Percentiles rank a stretch among this genome's conserved stretches.
phyloP scores from a whole-genome alignment of 768 basidiomycete species.

The Trichaptum fuscoviolaceum region DNA sequence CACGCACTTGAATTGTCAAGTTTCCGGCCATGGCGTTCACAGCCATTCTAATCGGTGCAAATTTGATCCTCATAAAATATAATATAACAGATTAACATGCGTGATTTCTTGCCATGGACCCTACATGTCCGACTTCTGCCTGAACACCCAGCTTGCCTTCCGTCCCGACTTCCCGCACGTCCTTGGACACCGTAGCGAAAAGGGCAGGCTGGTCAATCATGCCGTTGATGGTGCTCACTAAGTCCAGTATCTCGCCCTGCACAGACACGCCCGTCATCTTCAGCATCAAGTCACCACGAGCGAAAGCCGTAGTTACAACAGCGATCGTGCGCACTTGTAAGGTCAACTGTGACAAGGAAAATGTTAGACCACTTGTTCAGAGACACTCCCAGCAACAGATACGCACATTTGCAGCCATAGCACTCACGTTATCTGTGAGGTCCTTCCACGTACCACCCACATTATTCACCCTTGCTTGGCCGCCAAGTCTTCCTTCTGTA shows the following conservation, averaged over 20 bases:
- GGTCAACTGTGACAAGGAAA: conserved; percentile 55
- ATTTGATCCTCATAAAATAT: not conserved
- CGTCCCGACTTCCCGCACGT: too few species aligned
- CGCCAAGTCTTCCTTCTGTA: too few species aligned
- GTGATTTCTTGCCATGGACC: too few species aligned
- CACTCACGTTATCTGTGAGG: too few species aligned
- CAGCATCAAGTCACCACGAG: conserved; percentile 86
- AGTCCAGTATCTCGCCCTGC: too few species aligned
- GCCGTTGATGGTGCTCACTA: too few species aligned
- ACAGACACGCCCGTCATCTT: conserved; percentile 94
- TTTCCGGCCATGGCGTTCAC: conserved; percentile 99
- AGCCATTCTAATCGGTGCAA: conserved; percentile 53
- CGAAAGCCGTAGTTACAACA: conserved; percentile 90
- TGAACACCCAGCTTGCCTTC: too few species aligned
- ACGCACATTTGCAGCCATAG: conserved; percentile 87
- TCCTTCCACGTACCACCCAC: too few species aligned
- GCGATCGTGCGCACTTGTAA: conserved; percentile 92
- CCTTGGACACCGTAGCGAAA: too few species aligned
- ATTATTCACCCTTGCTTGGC: too few species aligned
- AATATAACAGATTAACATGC: conserved; percentile 52
- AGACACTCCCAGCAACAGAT: not conserved
- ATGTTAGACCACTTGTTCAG: conserved; percentile 3
- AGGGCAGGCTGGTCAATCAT: too few species aligned
- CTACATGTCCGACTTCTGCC: too few species aligned
- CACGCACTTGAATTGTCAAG: conserved; percentile 96